Conservation (phyloP, 257 asterid genomes). For the Thymus mandschuricus region DNA sequence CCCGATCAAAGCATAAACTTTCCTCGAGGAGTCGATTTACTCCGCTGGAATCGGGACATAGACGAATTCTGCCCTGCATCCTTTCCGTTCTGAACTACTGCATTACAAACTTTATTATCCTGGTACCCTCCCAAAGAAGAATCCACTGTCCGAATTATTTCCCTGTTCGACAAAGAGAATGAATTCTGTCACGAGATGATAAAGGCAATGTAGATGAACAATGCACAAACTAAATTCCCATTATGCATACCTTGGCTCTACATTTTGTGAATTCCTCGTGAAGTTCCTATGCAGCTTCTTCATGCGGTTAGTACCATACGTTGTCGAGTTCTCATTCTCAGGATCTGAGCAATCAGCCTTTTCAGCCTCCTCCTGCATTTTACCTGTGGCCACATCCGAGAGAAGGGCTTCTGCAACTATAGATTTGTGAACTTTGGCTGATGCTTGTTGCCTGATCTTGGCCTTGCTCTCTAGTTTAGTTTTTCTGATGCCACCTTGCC, state of each 20-base stretch:
- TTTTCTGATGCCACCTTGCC: constrained; percentile 75
- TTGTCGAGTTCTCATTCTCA: constrained; percentile 57
- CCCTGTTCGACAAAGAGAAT: constrained; percentile 46
- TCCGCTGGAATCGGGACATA: constrained; percentile 54
- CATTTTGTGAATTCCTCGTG: constrained; percentile 73
- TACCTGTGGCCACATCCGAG: constrained; percentile 40
- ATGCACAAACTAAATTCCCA: no score
- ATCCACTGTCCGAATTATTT: constrained; percentile 44
- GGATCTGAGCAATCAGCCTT: constrained; percentile 52
- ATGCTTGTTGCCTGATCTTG: constrained; percentile 54
- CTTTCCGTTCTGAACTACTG: constrained; percentile 41
- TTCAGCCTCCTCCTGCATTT: constrained; percentile 46
- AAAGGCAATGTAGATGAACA: neutral
- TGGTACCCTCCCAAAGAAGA: constrained; percentile 44
- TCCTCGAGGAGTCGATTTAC: constrained; percentile 90
- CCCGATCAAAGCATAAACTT: constrained; percentile 54
- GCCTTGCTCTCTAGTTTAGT: constrained; percentile 59
- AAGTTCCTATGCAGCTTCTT: constrained; percentile 56
- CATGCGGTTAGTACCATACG: constrained; percentile 31
- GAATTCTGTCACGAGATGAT: constrained; percentile 13
- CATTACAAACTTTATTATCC: constrained; percentile 47
- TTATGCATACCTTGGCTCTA: constrained; percentile 67
- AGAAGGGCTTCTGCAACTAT: constrained; percentile 45
- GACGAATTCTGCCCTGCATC: constrained; percentile 47
- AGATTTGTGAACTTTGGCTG: constrained; percentile 53